Percentiles rank a stretch among this genome's conserved stretches.
Evolutionary conservation across 768 basidiomycete species (phyloP).

Genomic region (Pulveroboletus sp.): DNA sequence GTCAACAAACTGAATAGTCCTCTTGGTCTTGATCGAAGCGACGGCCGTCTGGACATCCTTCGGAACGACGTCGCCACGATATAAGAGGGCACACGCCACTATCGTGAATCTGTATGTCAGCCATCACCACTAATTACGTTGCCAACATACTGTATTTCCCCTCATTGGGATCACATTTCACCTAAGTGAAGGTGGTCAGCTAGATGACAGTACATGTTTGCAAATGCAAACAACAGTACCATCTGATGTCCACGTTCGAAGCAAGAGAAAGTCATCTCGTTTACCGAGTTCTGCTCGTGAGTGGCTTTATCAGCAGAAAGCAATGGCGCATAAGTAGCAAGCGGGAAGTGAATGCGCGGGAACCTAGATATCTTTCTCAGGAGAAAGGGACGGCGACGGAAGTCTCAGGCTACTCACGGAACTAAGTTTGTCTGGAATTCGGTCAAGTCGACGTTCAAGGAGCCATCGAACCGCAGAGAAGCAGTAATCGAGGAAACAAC

Average conservation of each 20-base stretch:
- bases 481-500: constrained; percentile 98
- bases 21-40: constrained; percentile 93
- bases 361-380: constrained; percentile 49
- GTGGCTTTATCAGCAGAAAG: constrained; percentile 93
- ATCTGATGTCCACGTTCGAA: constrained; percentile 97
- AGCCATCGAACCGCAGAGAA: constrained; percentile 95
- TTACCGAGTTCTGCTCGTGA: constrained; percentile 96
- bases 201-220: neutral
- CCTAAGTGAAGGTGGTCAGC: constrained; percentile 25
- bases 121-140: neutral
- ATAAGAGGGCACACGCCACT: constrained; percentile 92
- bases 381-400: neutral
- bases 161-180: constrained; percentile 92
- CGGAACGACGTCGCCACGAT: constrained; percentile 95
- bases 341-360: constrained; percentile 98
- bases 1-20: constrained; percentile 97
- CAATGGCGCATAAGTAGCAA: constrained; percentile 94
- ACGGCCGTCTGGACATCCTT: constrained; percentile 95
- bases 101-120: constrained; percentile 13
- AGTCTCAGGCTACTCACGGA: constrained; percentile 60
- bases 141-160: constrained; percentile 92
- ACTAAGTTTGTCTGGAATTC: constrained; percentile 99
- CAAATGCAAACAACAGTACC: constrained; percentile 40
- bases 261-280: constrained; percentile 98
- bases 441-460: constrained; percentile 94